Percentiles rank a stretch among this genome's conserved stretches.
phyloP scores from a whole-genome alignment of 192 early-diverging fungal species.

The Podila minutissima region DNA sequence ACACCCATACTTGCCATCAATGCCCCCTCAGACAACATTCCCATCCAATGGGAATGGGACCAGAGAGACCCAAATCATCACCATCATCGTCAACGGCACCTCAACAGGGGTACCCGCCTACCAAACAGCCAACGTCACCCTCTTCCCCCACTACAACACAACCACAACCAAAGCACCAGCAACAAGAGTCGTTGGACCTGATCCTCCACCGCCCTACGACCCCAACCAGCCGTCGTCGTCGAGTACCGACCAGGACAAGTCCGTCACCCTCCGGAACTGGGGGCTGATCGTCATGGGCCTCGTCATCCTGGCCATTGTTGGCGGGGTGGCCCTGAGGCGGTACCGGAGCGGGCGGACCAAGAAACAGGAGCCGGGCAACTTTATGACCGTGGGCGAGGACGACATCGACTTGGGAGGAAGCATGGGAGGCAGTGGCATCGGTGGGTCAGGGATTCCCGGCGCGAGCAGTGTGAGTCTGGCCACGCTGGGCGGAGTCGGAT shows the following conservation, averaged over 20 bases:
- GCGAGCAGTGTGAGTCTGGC: slow-evolving; percentile 18
- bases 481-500: slow-evolving; percentile 9
- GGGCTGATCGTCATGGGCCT: slow-evolving; percentile 4
- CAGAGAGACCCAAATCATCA: slow-evolving; percentile 26
- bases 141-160: slow-evolving; percentile 14
- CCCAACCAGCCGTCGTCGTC: neutral
- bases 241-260: slow-evolving; percentile 5
- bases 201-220: slow-evolving; percentile 16
- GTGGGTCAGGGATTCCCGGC: neutral
- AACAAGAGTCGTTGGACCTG: slow-evolving; percentile 21
- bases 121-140: slow-evolving; percentile 30
- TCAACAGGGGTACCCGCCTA: slow-evolving; percentile 21
- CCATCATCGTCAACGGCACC: slow-evolving; percentile 21
- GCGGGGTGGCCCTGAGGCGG: slow-evolving; percentile 7
- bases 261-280: slow-evolving; percentile 21
- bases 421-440: neutral
- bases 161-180: slow-evolving; percentile 34
- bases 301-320: slow-evolving; percentile 13
- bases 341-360: slow-evolving; percentile 25
- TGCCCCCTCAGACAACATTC: too few relatives aligned
- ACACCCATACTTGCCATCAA: too few relatives aligned
- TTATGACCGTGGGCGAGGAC: slow-evolving; percentile 30
- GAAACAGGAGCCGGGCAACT: slow-evolving; percentile 38
- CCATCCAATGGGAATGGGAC: too few relatives aligned
- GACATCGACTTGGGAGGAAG: slow-evolving; percentile 6